Evolutionary conservation across 768 basidiomycete genomes (phyloP), one percentile per base, ranked within the genome.

Genomic region (Exsudoporus frostii): DNA sequence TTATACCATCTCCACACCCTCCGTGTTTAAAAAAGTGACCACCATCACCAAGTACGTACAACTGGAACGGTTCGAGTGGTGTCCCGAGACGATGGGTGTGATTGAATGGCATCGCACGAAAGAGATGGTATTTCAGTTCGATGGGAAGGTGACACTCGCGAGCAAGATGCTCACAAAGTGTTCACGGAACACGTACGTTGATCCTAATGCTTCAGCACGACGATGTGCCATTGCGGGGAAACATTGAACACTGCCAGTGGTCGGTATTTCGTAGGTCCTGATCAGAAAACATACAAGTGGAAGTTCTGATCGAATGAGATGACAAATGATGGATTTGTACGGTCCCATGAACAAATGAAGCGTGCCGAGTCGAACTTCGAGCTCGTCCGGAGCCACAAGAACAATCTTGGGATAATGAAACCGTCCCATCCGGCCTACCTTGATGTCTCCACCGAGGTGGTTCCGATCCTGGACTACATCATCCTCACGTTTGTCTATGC

Each of bases 261-360:
- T 29, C 70, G 67, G 20, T 58, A 66, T n/a, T 74, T 74, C 45
- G 52, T 53, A 24, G 73, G 69, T 9, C 67, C 63, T 0, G 65
- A 73, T 50, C 60, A 56, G 2, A 59, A 45, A 8, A 54, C 55
- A 24, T 74, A 71, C 59, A 67, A 68, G 20, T 74, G 73, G 74
- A 62, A 60, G 24, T 19, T 70, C 11, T 59, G 59, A 9, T 17
- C 24, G 33, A 19, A 9, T 25, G 29, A 8, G 46, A 40, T 42
- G 5, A 51, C 24, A 20, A 20, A 11, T 4, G 33, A 25, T 5
- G 17, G 3, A 19, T n/a, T 34, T 7, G 39, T 11, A 22, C 2
- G 7, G 38, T 25, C 20, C 11, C 11, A 33, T 15, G 39, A 14
- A 45, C 15, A 64, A 64, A 54, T 64, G 64, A 64, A 67, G 33